Conservation (phyloP, 2,329 filamentous ascomycete species). For the Coniochaeta prunicola region DNA sequence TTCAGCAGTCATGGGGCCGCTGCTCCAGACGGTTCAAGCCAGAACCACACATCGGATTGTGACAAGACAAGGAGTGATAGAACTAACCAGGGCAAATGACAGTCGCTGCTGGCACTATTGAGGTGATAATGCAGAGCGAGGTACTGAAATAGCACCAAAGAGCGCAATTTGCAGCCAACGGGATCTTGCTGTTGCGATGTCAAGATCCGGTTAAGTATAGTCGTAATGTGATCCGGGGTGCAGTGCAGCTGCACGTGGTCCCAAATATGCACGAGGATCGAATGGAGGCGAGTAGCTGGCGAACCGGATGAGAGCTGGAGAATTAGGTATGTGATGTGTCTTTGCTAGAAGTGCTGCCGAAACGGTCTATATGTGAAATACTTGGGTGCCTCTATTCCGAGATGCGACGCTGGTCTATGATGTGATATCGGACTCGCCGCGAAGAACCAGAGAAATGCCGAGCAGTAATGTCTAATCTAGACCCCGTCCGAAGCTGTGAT, state of each 20-base stretch:
- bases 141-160: not conserved
- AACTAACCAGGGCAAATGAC: not conserved
- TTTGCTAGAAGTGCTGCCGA: not conserved
- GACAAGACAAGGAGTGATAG: not conserved
- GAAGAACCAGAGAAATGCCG: not conserved
- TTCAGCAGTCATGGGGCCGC: not conserved
- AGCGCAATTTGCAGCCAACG: not conserved
- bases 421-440: not conserved
- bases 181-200: not conserved
- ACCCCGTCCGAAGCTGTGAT: not conserved
- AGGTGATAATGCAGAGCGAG: not conserved
- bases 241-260: constrained; percentile 4
- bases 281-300: not conserved
- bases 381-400: not conserved
- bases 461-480: not conserved
- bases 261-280: not conserved
- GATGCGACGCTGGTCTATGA: constrained; percentile 5
- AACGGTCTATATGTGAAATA: not conserved
- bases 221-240: constrained; percentile 1
- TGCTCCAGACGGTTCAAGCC: not conserved
- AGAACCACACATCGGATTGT: not conserved
- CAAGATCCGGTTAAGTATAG: not conserved
- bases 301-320: not conserved
- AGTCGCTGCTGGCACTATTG: not conserved
- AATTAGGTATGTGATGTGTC: not conserved